Conservation (phyloP, 2,329 filamentous ascomycete genomes). For the Penicillium sp. region DNA sequence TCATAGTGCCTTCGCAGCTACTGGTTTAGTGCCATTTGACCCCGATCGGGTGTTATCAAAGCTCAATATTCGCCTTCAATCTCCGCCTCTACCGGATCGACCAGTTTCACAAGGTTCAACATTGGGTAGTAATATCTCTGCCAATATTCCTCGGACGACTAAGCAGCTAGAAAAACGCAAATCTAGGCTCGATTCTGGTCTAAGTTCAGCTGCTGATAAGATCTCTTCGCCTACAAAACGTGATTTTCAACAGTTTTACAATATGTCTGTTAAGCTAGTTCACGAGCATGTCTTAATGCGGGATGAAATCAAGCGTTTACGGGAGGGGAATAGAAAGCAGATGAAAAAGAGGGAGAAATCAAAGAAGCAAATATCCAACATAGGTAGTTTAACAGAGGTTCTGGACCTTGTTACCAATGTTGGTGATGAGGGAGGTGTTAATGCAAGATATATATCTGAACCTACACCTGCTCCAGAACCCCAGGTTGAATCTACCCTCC, state of each 20-base stretch:
- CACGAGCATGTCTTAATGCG: constrained; percentile 1
- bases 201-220: not conserved
- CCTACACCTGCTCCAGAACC: constrained; percentile 1
- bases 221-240: constrained; percentile 5
- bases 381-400: not conserved
- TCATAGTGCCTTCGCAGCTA: not conserved
- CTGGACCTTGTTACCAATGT: not conserved
- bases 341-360: constrained; percentile 1
- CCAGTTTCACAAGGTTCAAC: not conserved
- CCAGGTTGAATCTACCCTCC: not conserved
- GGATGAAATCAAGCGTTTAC: not conserved
- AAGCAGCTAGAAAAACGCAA: not conserved
- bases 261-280: constrained; percentile 3
- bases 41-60: not conserved
- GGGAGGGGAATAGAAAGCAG: constrained; percentile 1
- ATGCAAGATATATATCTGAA: constrained; percentile 4
- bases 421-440: not conserved
- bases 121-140: constrained; percentile 2
- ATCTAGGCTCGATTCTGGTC: constrained; percentile 1
- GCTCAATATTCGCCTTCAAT: constrained; percentile 8
- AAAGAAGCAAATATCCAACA: not conserved
- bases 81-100: not conserved
- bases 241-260: constrained; percentile 5
- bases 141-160: not conserved
- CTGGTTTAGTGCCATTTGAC: not conserved